Percentiles rank a stretch among this genome's conserved stretches.
phyloP scores from a whole-genome alignment of 2,329 filamentous ascomycete species.

The Beauveria sp. region DNA sequence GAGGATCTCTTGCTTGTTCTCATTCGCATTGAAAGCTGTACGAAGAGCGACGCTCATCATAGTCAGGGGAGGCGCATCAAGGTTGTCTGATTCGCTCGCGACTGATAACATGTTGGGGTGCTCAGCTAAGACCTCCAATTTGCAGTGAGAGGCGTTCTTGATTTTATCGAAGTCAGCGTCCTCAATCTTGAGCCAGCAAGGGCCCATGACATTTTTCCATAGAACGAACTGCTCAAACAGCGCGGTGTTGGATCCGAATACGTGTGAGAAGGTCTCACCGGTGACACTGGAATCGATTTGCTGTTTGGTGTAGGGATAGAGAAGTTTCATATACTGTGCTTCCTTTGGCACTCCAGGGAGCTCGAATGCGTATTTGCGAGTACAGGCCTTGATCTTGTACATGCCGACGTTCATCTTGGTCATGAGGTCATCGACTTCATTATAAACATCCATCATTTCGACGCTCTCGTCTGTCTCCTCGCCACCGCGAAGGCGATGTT shows the following conservation, averaged over 20 bases:
- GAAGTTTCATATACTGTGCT: conserved; percentile 85
- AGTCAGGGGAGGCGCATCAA: conserved; percentile 80
- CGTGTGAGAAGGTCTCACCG: conserved; percentile 87
- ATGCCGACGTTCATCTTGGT: conserved; percentile 74
- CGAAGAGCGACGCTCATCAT: conserved; percentile 92
- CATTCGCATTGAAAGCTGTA: conserved; percentile 80
- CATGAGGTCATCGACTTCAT: conserved; percentile 85
- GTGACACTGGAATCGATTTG: conserved; percentile 60
- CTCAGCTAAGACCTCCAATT: conserved; percentile 77
- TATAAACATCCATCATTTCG: conserved; percentile 81
- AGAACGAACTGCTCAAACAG: conserved; percentile 97
- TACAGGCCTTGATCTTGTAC: conserved; percentile 89
- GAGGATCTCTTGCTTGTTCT: conserved; percentile 94
- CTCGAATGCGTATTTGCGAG: conserved; percentile 93
- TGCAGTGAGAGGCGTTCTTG: conserved; percentile 90
- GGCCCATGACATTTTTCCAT: conserved; percentile 98
- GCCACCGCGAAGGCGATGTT: conserved; percentile 49
- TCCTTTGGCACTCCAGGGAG: conserved; percentile 80
- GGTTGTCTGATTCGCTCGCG: conserved; percentile 67
- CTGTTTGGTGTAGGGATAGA: conserved; percentile 79
- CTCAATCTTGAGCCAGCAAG: conserved; percentile 91
- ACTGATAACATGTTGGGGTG: conserved; percentile 70
- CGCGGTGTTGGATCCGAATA: conserved; percentile 88
- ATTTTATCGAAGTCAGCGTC: conserved; percentile 75
- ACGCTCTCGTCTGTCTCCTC: conserved; percentile 69